Base-by-base conservation (phyloP, 371 early-diverging fungal species). In the Batrachochytrium dendrobatidis region DNA sequence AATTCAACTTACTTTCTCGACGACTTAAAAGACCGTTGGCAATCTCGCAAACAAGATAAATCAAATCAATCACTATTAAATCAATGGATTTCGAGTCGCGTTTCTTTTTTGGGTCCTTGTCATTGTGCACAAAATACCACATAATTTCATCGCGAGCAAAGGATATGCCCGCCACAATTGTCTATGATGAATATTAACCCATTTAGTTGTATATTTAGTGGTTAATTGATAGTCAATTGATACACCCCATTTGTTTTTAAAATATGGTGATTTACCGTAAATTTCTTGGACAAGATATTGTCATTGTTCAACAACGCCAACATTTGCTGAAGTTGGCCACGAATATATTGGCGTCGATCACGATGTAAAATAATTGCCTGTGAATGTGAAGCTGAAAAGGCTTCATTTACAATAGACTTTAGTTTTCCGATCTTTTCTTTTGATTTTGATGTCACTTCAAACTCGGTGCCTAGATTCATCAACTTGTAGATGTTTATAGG, bases 71-170 rank as follows among this genome's bases (percentile, higher is more conserved):
- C 18, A 66, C 56, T 15, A 53, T 48, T 22, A 62, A 35, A 50
- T 69, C 70, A n/a, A 61, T 25, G 6, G n/a, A 26, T 20, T 59
- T 60, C 2, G 10, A 15, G 28, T 64, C 56, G 49, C 62, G 58
- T 34, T 63, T 62, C n/a, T 55, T 53, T 3, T 34, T 20, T n/a
- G 44, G 28, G 34, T 69, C 70, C 28, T 29, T n/a, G 53, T 69
- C 70, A 15, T 59, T 51, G 53, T 69, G 66, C 15, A 56, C 20
- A 45, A 65, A 69, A 52, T 69, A 69, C 65, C 63, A 69, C n/a
- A 60, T 32, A 25, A 69, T 55, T 51, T 69, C 70, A 33, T 69
- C 62, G 4, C 58, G 56, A 0, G 61, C 66, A 32, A 65, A 61
- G 17, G 56, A 61, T 10, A 65, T 26, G 4, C 56, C 61, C 10